Base-by-base conservation (phyloP, 2,329 filamentous ascomycete species). In the Fusarium staphyleae region DNA sequence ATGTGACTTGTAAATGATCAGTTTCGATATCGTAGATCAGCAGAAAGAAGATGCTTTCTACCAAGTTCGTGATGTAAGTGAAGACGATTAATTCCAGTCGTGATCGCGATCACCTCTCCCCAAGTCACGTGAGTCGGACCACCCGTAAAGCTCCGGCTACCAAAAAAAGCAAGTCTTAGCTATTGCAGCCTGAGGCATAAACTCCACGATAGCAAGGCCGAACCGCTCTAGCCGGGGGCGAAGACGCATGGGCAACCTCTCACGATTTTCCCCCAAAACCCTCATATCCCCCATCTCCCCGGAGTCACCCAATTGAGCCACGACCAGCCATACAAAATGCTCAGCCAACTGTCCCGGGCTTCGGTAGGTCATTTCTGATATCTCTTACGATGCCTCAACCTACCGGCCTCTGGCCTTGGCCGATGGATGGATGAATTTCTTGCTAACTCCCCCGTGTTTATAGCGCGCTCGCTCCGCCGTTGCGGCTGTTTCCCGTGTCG, bases 301-400 rank as follows among this genome's bases (percentile, higher is more conserved):
- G 70, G 68, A 65, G 63, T 60, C 22, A 55, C 52, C 68, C 75
- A 75, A 78, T 80, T 77, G 78, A 80, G 75, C 78, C 78, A 74
- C 74, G 65, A 72, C 72, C 69, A 66, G 63, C 64, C 70, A 71
- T 75, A 62, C 76, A 84, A 76, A 69, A 85, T 85, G 82, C 76
- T 85, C 75, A 74, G 72, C 69, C 79, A 81, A 74, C 72, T 84
- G 58, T 78, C 79, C 70, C 76, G 82, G 76, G 76, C 75, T 72
- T 78, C 82, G 74, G 83, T 86, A 79, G 67, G 81, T 24, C 22
- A 8, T 8, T 24, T 8, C 22, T 8, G 22, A 24, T 24, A 24
- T 8, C 9, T 8, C 9, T 8, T 9, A 8, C 22, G 22, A 24
- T 24, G 22, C 22, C 22, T 8, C 9, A 5, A 24, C 22, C 7